These are phyloP conservation scores for Boletus coccyginus DNA, from an alignment of 768 basidiomycete genomes.

Conservation along the genomic window DNA sequence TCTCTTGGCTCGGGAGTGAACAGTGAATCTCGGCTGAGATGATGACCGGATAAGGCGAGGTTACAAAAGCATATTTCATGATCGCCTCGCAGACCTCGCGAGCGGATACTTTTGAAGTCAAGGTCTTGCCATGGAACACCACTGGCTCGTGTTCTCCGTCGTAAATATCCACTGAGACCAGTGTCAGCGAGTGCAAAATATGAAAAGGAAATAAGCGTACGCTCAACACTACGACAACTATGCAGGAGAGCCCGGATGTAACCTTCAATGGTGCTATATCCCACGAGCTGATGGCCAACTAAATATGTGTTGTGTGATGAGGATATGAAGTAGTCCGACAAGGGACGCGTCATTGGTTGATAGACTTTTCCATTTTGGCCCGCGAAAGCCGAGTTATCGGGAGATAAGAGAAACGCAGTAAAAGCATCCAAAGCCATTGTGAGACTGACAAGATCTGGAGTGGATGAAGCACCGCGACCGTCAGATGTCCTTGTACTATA, in stretches of 20 bases:
- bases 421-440: slow-evolving; percentile 60
- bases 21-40: slow-evolving; percentile 95
- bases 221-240: slow-evolving; percentile 90
- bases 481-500: slow-evolving; percentile 26
- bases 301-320: slow-evolving; percentile 94
- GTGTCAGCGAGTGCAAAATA: not conserved
- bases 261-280: slow-evolving; percentile 86
- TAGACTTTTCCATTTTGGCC: slow-evolving; percentile 52
- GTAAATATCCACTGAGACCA: slow-evolving; percentile 77
- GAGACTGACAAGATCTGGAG: slow-evolving; percentile 4
- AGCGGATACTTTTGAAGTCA: slow-evolving; percentile 79
- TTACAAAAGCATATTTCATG: slow-evolving; percentile 83
- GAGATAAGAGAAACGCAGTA: slow-evolving; percentile 74
- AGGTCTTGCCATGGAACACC: slow-evolving; percentile 86
- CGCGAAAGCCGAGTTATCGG: slow-evolving; percentile 64
- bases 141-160: slow-evolving; percentile 84
- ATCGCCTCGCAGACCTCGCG: slow-evolving; percentile 84
- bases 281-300: slow-evolving; percentile 81
- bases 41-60: slow-evolving; percentile 89
- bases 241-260: slow-evolving; percentile 90
- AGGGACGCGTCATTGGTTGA: slow-evolving; percentile 88
- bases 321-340: slow-evolving; percentile 86
- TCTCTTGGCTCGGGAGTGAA: slow-evolving; percentile 71
- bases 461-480: not conserved
- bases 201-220: slow-evolving; percentile 45